Evolutionary conservation across 2,329 filamentous ascomycete genomes (phyloP), one percentile per base, ranked within the genome.

Genomic region (Zalaria obscura): DNA sequence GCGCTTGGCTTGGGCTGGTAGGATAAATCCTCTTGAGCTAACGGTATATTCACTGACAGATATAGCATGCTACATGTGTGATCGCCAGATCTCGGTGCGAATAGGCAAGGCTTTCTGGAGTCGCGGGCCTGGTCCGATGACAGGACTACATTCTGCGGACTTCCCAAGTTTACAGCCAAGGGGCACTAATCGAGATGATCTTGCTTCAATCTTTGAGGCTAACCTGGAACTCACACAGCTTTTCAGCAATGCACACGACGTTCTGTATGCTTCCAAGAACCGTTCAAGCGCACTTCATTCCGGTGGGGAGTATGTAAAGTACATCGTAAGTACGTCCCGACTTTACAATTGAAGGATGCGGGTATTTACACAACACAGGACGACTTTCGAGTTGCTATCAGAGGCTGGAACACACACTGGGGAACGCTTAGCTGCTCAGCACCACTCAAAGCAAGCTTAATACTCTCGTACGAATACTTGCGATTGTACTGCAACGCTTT

Each of bases 401-500:
- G 53, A 8, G 52, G 54, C n/a, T 58, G 55, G 55, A 51, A 56
- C 10, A 47, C 49, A n/a, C 51, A 45, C 2, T 58, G 55, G 55
- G 54, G 54, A 2, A 47, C 45, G 10, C 49, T 58, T 29, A 50
- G 46, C 18, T 56, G 53, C 48, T 75, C 75, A 1, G 63, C 68
- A 1, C 67, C 69, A 3, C 69, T 79, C 46, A 78, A 77, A 50
- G 69, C 72, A 4, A 76, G 70, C 4, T 56, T 80, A 10, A 67
- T 78, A 32, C 57, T 80, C 36, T 77, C 75, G 0, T 79, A 78
- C 50, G 74, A 80, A 48, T 80, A 79, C 51, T 58, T 80, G 5
- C 69, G 76, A 4, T 65, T 80, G 2, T 80, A 80, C 50, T 75
- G 77, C 46, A 80, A 79, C 43, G 76, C 76, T 0, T 80, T 80